These are phyloP conservation scores for Colletotrichum chrysophilum DNA, from an alignment of 2,329 filamentous ascomycete genomes.

Conservation along the genomic window DNA sequence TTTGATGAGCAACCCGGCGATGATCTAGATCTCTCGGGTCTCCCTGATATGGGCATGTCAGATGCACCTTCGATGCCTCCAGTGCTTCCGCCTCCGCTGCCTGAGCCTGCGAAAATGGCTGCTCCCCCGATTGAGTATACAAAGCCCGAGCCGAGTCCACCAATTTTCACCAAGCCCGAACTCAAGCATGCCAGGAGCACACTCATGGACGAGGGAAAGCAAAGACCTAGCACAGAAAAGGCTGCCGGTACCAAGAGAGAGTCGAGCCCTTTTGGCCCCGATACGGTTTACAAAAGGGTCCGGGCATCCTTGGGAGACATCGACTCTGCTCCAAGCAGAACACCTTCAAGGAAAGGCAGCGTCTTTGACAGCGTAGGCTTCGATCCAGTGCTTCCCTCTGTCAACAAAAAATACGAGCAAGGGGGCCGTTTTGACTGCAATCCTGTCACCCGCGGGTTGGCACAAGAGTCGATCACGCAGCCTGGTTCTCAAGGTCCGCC, in stretches of 20 bases:
- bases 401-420: slow-evolving; percentile 64
- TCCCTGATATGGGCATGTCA: slow-evolving; percentile 30
- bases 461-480: slow-evolving; percentile 32
- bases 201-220: slow-evolving; percentile 46
- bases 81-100: background rate
- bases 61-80: background rate
- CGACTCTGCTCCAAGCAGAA: slow-evolving; percentile 23
- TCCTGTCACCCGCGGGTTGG: slow-evolving; percentile 30
- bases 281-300: slow-evolving; percentile 64
- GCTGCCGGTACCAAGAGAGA: slow-evolving; percentile 48
- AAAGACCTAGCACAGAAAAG: slow-evolving; percentile 25
- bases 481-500: slow-evolving; percentile 41
- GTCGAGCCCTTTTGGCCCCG: slow-evolving; percentile 61
- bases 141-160: slow-evolving; percentile 16
- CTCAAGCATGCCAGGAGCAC: slow-evolving; percentile 63
- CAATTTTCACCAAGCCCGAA: slow-evolving; percentile 63
- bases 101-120: slow-evolving; percentile 23
- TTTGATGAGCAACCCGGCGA: slow-evolving; percentile 69
- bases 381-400: slow-evolving; percentile 55
- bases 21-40: slow-evolving; percentile 39
- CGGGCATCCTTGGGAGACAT: slow-evolving; percentile 47
- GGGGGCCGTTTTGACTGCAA: slow-evolving; percentile 59
- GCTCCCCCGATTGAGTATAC: slow-evolving; percentile 12
- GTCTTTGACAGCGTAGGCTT: slow-evolving; percentile 62
- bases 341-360: slow-evolving; percentile 42